phyloP scores from a whole-genome alignment of 2,329 filamentous ascomycete species.

The Botrytis galanthina region DNA sequence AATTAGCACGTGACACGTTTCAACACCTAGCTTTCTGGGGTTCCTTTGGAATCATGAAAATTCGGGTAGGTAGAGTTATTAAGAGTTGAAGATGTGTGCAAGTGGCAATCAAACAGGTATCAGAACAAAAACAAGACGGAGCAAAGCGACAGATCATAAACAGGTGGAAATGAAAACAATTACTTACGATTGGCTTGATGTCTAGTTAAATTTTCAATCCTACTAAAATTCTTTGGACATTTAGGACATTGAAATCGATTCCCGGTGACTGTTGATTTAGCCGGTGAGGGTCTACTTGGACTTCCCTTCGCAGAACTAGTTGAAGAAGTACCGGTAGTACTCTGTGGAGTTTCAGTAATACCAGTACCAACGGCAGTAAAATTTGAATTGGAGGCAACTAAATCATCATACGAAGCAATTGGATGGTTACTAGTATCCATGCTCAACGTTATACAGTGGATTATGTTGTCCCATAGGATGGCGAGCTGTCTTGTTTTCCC shows the following conservation, averaged over 20 bases:
- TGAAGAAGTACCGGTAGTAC: neutral
- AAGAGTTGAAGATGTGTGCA: neutral
- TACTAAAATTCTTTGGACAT: constrained; percentile 37
- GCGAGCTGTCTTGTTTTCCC: neutral
- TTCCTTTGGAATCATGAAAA: neutral
- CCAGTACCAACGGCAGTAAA: neutral
- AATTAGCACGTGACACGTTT: constrained; percentile 13
- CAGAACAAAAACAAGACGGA: neutral
- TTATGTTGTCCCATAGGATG: neutral
- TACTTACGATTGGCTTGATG: constrained; percentile 37
- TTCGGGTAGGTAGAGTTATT: neutral
- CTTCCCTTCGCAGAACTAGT: neutral
- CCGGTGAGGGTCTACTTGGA: neutral
- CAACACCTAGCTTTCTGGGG: neutral
- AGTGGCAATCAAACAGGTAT: neutral
- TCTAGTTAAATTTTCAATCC: constrained; percentile 37
- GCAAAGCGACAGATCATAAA: neutral
- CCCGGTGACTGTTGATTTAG: constrained; percentile 17
- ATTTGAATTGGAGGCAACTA: neutral
- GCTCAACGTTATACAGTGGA: neutral
- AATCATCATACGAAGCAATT: neutral
- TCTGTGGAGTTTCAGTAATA: neutral
- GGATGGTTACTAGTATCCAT: neutral
- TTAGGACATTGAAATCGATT: constrained; percentile 34
- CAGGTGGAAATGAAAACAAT: neutral